phyloP scores from a whole-genome alignment of 495 filamentous ascomycete genomes.

The Haplographium delicatum region DNA sequence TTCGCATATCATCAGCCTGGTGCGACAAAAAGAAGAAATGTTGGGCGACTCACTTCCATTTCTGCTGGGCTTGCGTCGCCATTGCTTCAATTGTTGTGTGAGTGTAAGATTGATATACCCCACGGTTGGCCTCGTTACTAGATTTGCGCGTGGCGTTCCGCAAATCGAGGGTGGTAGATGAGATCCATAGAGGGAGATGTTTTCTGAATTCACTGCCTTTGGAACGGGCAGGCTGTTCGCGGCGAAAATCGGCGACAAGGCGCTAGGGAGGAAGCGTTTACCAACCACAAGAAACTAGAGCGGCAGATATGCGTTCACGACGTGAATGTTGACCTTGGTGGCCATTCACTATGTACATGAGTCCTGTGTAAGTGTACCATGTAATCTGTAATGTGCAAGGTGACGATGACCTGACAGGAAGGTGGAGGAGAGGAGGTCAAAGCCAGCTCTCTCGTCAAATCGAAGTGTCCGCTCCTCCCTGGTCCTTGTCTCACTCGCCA shows the following conservation, averaged over 20 bases:
- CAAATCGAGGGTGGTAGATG: conserved; percentile 18
- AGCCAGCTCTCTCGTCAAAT: no score
- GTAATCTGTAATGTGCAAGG: no score
- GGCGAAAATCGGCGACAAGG: background rate
- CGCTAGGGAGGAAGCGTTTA: background rate
- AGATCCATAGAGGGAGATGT: conserved; percentile 20
- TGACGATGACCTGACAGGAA: no score
- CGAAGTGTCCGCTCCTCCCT: no score
- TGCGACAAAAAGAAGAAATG: background rate
- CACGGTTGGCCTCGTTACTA: conserved; percentile 17
- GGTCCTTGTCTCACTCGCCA: no score
- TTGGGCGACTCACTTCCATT: conserved; percentile 23
- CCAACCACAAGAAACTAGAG: background rate
- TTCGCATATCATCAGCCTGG: conserved; percentile 13
- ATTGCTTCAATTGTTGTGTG: conserved; percentile 5
- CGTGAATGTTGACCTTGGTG: background rate
- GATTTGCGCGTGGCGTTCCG: conserved; percentile 22
- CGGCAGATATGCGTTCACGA: background rate
- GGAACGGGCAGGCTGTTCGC: background rate
- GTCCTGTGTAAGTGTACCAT: no score
- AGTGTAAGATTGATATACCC: conserved; percentile 3
- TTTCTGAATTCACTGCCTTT: background rate
- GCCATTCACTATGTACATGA: background rate
- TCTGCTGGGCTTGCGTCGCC: conserved; percentile 6
- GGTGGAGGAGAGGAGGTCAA: no score